Evolutionary conservation across 495 filamentous ascomycete genomes (phyloP), one percentile per base, ranked within the genome.

Genomic region (Penicillium paxilli): DNA sequence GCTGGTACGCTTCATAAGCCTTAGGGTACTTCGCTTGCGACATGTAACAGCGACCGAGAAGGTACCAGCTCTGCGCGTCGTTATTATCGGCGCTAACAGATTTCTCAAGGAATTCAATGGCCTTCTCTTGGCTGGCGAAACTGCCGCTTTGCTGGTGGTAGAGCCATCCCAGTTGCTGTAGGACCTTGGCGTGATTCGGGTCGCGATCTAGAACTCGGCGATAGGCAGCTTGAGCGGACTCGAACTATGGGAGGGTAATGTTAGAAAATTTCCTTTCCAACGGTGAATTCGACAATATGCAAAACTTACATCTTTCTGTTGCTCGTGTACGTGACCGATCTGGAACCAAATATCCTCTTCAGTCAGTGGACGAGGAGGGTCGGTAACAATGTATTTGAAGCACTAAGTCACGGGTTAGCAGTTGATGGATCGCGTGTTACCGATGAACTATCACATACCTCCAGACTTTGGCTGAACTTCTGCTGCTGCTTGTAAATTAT

Each of bases 311-410:
- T 98, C 94, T 79, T 98, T 98, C 68, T 97, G 93, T 62, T 98
- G 95, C 61, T 99, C 94, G 67, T 99, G 91, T 44, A 99, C 94
- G 70, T 99, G 94, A 21, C 94, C 94, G 60, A 99, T 98, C 69
- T 99, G 94, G 74, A 99, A 99, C 93, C 93, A 98, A 54, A 99
- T 99, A 64, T 99, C 94, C 68, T 97, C 94, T 66, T 98, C 92
- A 1, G 92, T 98, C 68, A 99, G 72, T 14, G 94, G 94, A 4
- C 91, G 83, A 8, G 94, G 94, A 17, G 94, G 95, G 42, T 96
- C 91, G 51, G 83, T 89, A 49, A 97, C 91, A 53, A 99, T 99
- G 68, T 96, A 99, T 71, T 91, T 91, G 71, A 99, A 99, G 73
- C 94, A 99, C 91, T 97, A 38, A 9, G 9, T 1, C 5, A n/a